phyloP scores from a whole-genome alignment of 1,139 yeast genomes.

The Taiozyma sp. region DNA sequence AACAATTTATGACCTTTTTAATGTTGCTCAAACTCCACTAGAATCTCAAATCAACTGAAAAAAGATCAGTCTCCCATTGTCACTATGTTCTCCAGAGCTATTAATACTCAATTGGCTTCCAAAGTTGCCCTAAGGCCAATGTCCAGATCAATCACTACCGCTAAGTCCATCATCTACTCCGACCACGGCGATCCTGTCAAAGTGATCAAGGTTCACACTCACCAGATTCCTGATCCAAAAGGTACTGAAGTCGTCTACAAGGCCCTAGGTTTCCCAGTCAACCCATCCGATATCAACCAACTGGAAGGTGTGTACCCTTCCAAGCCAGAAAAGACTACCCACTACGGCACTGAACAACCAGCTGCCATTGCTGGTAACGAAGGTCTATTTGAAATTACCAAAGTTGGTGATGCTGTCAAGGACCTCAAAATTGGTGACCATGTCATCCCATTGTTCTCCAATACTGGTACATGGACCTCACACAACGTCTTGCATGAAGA shows the following conservation, averaged over 20 bases:
- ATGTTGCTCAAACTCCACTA: not conserved
- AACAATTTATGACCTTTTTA: not conserved
- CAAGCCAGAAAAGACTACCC: conserved; percentile 56
- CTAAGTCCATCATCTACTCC: conserved; percentile 55
- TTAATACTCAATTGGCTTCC: not conserved
- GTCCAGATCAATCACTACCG: conserved; percentile 27
- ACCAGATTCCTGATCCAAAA: conserved; percentile 43
- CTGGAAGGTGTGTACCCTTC: conserved; percentile 92
- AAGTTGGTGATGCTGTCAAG: conserved; percentile 50
- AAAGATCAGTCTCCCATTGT: not conserved
- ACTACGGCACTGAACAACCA: conserved; percentile 54
- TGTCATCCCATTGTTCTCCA: conserved; percentile 81
- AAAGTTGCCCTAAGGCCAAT: not conserved
- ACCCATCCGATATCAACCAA: conserved; percentile 90
- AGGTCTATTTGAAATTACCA: conserved; percentile 81
- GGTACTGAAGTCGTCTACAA: conserved; percentile 33
- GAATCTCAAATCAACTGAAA: not conserved
- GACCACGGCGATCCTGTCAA: conserved; percentile 58
- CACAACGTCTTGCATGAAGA: conserved; percentile 55
- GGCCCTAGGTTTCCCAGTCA: conserved; percentile 79
- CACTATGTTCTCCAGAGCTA: not conserved
- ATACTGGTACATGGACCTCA: conserved; percentile 95
- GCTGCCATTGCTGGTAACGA: conserved; percentile 89
- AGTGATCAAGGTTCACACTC: conserved; percentile 48
- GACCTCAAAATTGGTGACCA: conserved; percentile 72